Evolutionary conservation across 2,329 filamentous ascomycete species (phyloP).

Genomic region (Apiospora hydei): DNA sequence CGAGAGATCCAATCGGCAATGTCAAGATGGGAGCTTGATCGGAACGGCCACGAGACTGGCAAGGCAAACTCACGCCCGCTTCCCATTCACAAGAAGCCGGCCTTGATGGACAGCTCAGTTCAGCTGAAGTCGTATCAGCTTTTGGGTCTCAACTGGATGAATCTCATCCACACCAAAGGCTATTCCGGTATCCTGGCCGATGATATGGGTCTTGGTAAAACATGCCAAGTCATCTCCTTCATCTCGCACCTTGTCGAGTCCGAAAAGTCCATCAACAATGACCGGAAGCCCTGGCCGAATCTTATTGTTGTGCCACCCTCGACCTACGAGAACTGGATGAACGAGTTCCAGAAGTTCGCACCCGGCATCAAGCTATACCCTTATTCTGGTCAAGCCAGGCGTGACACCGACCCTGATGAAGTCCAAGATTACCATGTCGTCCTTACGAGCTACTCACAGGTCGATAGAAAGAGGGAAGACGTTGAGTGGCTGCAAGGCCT

Average conservation of each 20-base stretch:
- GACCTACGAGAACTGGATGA: conserved; percentile 94
- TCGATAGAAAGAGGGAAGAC: conserved; percentile 57
- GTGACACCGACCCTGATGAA: conserved; percentile 68
- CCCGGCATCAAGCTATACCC: conserved; percentile 78
- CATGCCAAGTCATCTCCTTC: conserved; percentile 93
- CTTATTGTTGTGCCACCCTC: conserved; percentile 91
- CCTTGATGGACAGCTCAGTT: conserved; percentile 77
- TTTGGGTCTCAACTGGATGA: conserved; percentile 94
- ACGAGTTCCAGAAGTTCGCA: conserved; percentile 88
- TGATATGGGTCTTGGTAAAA: conserved; percentile 97
- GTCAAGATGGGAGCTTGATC: conserved; percentile 40
- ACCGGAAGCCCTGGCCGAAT: conserved; percentile 69
- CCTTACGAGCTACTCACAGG: conserved; percentile 67
- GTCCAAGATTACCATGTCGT: conserved; percentile 70
- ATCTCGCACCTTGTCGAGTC: conserved; percentile 82
- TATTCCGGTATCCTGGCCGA: conserved; percentile 93
- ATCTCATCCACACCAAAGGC: conserved; percentile 78
- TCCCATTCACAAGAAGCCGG: conserved; percentile 69
- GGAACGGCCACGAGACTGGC: conserved; percentile 45
- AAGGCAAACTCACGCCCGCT: conserved; percentile 42
- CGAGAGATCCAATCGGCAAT: conserved; percentile 36
- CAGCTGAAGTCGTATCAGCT: conserved; percentile 92
- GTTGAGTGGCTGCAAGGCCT: conserved; percentile 58
- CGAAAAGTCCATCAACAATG: conserved; percentile 26
- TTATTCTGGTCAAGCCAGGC: conserved; percentile 65